These are phyloP conservation scores for Leccinum arenicola DNA, from an alignment of 768 basidiomycete species.

Conservation along the genomic window DNA sequence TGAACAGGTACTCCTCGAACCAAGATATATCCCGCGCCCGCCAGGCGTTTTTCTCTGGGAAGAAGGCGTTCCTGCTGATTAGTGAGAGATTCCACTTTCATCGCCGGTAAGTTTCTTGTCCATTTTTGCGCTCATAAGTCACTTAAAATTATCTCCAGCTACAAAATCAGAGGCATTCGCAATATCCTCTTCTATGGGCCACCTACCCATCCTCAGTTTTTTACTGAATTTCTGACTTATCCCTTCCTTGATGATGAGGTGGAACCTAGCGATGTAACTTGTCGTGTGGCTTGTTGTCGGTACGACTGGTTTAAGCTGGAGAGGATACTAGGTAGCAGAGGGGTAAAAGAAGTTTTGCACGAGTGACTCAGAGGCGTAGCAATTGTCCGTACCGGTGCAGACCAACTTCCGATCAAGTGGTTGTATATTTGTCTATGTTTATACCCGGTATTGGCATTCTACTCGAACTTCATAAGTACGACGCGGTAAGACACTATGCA, in stretches of 20 bases:
- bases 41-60: conserved; percentile 87
- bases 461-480: neutral
- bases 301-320: conserved; percentile 89
- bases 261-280: conserved; percentile 83
- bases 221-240: conserved; percentile 83
- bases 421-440: conserved; percentile 20
- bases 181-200: conserved; percentile 93
- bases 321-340: conserved; percentile 51
- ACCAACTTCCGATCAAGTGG: neutral
- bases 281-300: conserved; percentile 77
- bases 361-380: neutral
- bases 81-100: conserved; percentile 99
- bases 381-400: neutral
- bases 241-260: conserved; percentile 90
- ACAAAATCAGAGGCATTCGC: conserved; percentile 89
- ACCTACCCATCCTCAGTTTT: conserved; percentile 89
- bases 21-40: conserved; percentile 93
- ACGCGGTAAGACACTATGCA: conserved; percentile 46
- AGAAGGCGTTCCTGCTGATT: conserved; percentile 82
- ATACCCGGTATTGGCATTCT: neutral
- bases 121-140: neutral
- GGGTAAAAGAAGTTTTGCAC: conserved; percentile 16
- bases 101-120: conserved; percentile 52
- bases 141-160: conserved; percentile 44
- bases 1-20: conserved; percentile 80